Percentiles rank a stretch among this genome's conserved stretches.
Conservation (phyloP, 306 rosid genomes). For the Pterocarpus santalinus region DNA sequence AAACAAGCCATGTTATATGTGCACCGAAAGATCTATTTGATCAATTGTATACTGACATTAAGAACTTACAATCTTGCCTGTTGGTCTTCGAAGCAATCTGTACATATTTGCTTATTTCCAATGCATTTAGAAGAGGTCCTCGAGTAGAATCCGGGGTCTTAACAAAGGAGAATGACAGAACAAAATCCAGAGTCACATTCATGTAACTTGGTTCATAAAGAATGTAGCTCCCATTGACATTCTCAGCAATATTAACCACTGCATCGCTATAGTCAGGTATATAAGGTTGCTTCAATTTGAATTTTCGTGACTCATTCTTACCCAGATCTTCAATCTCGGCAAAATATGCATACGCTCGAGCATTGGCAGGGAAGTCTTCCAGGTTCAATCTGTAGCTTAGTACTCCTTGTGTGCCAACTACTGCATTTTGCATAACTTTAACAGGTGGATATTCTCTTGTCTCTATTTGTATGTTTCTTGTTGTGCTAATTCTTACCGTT, state of each 20-base stretch:
- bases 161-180: constrained; percentile 76
- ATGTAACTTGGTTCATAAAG: constrained; percentile 93
- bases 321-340: constrained; percentile 75
- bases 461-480: constrained; percentile 56
- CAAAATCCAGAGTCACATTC: constrained; percentile 81
- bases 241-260: constrained; percentile 86
- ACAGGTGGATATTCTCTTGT: constrained; percentile 80
- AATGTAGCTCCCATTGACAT: constrained; percentile 80
- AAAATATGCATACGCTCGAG: constrained; percentile 77
- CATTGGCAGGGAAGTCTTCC: constrained; percentile 79
- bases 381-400: constrained; percentile 76
- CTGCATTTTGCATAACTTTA: constrained; percentile 86
- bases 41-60: constrained; percentile 26
- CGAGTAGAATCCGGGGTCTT: constrained; percentile 75
- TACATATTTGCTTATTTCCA: constrained; percentile 81
- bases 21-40: neutral
- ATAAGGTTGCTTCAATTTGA: constrained; percentile 67
- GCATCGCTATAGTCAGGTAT: constrained; percentile 69
- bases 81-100: constrained; percentile 63
- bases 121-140: constrained; percentile 84
- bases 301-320: constrained; percentile 66
- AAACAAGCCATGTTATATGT: constrained; percentile 5
- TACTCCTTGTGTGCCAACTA: constrained; percentile 69
- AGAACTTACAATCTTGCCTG: constrained; percentile 68
- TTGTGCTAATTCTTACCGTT: constrained; percentile 72